Evolutionary conservation across 352 stramenopile species (phyloP), one percentile per base, ranked within the genome.

Genomic region (Blastocystis sp.): DNA sequence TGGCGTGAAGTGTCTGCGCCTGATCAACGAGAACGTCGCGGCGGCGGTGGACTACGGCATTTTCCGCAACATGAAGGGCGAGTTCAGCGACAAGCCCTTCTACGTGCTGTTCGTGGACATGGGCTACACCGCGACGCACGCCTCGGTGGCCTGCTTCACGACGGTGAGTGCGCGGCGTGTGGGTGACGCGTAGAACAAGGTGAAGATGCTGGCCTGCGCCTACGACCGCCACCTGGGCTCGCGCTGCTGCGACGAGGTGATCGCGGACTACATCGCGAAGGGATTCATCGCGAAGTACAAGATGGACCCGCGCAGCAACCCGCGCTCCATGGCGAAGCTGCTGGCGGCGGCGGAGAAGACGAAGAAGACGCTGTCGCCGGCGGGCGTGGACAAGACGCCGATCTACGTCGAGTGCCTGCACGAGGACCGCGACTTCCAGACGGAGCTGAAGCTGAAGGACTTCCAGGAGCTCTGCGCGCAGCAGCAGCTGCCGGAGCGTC

Each of bases 71-170:
- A 93, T 94, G n/a, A 94, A 95, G 91, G 96, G 96, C 87, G 91
- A 96, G 62, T 98, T 98, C 91, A 93, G 94, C 89, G 91, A 95
- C 65, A 92, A 97, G 81, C 93, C 95, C 21, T 95, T 97, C 63
- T 93, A 98, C 90, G 94, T 98, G 78, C 97, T 99, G 94, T 99
- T 99, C 90, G 95, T 99, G 74, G 97, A 99, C 91, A 94, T 99
- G 90, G 97, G 97, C 45, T 94, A 98, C 89, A 93, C 89, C 91
- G 90, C 24, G 10, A 79, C 81, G 42, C 68, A 87, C 54, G 65
- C 66, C n/a, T 89, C 66, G 1, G 81, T 89, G 14, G 66, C 65
- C 6, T 59, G 40, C 43, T 89, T 70, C 81, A 91, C 63, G 92
- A 95, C 21, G 89, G n/a, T 57, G 14, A 14, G 48, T 57, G 6